Base-by-base conservation (phyloP, 306 rosid genomes). In the Vigna nakashimae region DNA sequence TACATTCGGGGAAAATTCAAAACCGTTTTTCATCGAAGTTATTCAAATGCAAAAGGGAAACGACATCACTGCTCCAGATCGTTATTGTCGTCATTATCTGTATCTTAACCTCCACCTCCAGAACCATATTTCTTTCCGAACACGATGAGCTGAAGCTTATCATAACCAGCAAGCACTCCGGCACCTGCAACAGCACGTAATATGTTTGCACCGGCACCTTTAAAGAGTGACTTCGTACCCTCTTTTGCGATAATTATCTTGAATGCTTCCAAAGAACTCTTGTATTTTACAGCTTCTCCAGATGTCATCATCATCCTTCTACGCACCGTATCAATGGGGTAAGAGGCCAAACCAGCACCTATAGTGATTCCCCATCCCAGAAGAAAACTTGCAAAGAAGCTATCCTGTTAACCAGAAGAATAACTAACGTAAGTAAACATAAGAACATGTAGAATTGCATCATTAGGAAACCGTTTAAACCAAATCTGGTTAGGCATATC, bases 291-390 rank as follows among this genome's bases (percentile, higher is more conserved):
- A 34, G 93, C 97, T 86, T 91, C 97, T 24, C 97, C 97, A 2
- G 97, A 91, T 43, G 97, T 91, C 93, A 89, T 91, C 97, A 91
- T 91, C 97, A 89, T 91, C 56, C 97, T 88, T 86, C 97, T 89
- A 24, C 96, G 93, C 51, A 91, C 88, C 0, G 93, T 91, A 58
- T 91, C 96, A 4, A 86, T 71, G 10, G 97, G 97, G 80, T 91
- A 91, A 66, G 97, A 88, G 65, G 94, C 94, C 85, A 91, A 82
- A 57, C 94, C 92, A 18, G 97, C 94, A 77, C 94, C 91, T 38
- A 91, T 88, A 6, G 97, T 91, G 80, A 91, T 91, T 30, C 84
- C 91, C 97, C 94, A 89, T 69, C 94, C 94, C 77, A 91, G 80
- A 58, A 89, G 60, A 80, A 91, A 91, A 80, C 97, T 89, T 24